A percentile compares a stretch with the other conserved stretches of the same genome.
Evolutionary conservation across 1,139 yeast genomes (phyloP).

Genomic region (Yamadazyma aaseri): DNA sequence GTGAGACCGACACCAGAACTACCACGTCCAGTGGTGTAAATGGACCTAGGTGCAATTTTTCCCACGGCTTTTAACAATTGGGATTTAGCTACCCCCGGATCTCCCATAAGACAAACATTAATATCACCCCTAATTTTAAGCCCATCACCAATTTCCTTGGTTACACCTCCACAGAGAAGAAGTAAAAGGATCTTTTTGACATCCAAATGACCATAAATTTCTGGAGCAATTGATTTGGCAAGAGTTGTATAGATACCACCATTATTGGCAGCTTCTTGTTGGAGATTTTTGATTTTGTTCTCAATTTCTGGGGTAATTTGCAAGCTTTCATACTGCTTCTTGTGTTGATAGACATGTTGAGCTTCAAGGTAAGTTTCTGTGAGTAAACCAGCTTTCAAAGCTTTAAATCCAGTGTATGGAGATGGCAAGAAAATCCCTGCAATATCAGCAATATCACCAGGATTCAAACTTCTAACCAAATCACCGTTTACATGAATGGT

Average conservation of each 20-base stretch:
- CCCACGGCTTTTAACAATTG: slow-evolving; percentile 89
- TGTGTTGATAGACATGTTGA: slow-evolving; percentile 81
- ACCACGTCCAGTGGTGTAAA: slow-evolving; percentile 98
- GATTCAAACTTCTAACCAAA: slow-evolving; percentile 80
- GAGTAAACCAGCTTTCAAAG: slow-evolving; percentile 84
- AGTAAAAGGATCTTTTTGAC: slow-evolving; percentile 87
- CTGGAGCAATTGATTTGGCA: slow-evolving; percentile 94
- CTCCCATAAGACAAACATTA: slow-evolving; percentile 97
- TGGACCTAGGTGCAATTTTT: slow-evolving; percentile 94
- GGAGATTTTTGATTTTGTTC: slow-evolving; percentile 51
- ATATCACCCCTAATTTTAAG: slow-evolving; percentile 97
- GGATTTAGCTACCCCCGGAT: slow-evolving; percentile 99
- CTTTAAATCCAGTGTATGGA: slow-evolving; percentile 94
- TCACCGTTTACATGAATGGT: slow-evolving; percentile 87
- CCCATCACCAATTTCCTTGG: slow-evolving; percentile 94
- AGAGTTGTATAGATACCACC: slow-evolving; percentile 79
- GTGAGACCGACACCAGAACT: slow-evolving; percentile 99
- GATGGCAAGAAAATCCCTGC: slow-evolving; percentile 91
- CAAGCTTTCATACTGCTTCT: slow-evolving; percentile 75
- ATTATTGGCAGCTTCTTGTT: slow-evolving; percentile 19
- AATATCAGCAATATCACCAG: slow-evolving; percentile 94
- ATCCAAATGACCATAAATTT: slow-evolving; percentile 91
- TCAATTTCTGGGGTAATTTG: slow-evolving; percentile 59
- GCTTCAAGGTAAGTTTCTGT: slow-evolving; percentile 95
- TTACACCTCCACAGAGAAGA: slow-evolving; percentile 91